These are phyloP conservation scores for Nicotiana tabacum DNA, from an alignment of 257 asterid species.

Conservation along the genomic window DNA sequence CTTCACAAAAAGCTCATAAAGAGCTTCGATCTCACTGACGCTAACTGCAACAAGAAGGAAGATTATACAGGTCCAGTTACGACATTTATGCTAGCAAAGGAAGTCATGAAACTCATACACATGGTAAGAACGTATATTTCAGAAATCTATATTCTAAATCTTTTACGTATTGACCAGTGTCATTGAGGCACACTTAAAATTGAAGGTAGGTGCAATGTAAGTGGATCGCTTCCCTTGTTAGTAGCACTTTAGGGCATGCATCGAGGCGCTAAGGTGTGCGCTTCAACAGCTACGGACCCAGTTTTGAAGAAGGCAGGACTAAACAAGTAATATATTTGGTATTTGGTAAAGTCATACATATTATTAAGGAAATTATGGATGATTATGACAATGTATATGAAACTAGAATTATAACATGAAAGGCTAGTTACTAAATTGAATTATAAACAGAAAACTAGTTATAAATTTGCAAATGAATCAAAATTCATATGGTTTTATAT, in stretches of 20 bases:
- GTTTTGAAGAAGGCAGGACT: background rate
- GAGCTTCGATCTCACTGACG: constrained; percentile 82
- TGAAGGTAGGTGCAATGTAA: background rate
- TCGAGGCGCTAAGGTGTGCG: background rate
- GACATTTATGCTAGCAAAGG: background rate
- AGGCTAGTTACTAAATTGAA: background rate
- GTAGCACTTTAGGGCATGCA: background rate
- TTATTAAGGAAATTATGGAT: background rate
- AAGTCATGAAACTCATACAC: background rate
- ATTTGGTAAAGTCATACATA: background rate
- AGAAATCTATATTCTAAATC: background rate
- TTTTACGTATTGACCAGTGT: background rate
- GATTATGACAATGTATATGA: background rate
- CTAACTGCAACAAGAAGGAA: constrained; percentile 48
- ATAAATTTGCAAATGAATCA: background rate
- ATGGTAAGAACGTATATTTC: background rate
- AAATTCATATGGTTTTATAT: background rate
- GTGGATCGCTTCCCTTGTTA: background rate
- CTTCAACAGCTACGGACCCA: background rate
- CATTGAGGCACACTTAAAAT: background rate
- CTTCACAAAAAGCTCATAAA: constrained; percentile 76
- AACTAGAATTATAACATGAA: background rate
- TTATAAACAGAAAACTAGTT: background rate
- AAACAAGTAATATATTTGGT: background rate
- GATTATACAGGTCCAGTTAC: background rate